Conservation (phyloP, 192 early-diverging fungal genomes). For the Mortierella hygrophila region DNA sequence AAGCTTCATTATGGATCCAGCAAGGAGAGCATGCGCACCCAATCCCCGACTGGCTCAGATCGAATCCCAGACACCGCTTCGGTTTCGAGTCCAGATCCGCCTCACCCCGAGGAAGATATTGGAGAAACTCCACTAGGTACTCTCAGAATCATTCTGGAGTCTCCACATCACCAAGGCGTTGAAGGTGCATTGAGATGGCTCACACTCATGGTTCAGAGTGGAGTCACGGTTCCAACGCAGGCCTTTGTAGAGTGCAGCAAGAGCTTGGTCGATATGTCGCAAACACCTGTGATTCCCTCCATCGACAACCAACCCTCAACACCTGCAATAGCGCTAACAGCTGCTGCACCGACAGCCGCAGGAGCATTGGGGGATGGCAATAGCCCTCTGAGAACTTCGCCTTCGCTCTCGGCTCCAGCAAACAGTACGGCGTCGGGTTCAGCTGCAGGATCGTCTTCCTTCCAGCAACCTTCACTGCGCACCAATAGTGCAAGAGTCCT, state of each 20-base stretch:
- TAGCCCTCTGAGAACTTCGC: neutral
- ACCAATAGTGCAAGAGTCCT: neutral
- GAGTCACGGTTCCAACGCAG: conserved; percentile 12
- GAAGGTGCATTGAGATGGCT: conserved; percentile 26
- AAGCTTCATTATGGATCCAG: conserved; percentile 17
- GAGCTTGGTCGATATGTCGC: conserved; percentile 4
- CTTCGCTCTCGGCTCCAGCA: neutral
- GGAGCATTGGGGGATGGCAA: neutral
- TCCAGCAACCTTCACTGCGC: neutral
- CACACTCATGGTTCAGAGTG: conserved; percentile 34
- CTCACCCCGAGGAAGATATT: neutral
- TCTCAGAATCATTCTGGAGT: conserved; percentile 10
- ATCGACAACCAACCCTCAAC: neutral
- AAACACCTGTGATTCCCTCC: neutral
- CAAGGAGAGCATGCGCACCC: neutral
- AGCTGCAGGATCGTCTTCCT: neutral
- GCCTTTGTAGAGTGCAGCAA: conserved; percentile 35
- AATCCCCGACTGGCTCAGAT: conserved; percentile 16
- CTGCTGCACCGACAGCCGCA: neutral
- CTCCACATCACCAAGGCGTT: conserved; percentile 1
- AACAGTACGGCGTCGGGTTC: neutral
- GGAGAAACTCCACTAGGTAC: conserved; percentile 22
- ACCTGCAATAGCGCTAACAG: neutral
- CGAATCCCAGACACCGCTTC: neutral
- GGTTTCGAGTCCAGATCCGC: neutral